Base-by-base conservation (phyloP, 208 protist genomes). In the Trypanosoma congolense region DNA sequence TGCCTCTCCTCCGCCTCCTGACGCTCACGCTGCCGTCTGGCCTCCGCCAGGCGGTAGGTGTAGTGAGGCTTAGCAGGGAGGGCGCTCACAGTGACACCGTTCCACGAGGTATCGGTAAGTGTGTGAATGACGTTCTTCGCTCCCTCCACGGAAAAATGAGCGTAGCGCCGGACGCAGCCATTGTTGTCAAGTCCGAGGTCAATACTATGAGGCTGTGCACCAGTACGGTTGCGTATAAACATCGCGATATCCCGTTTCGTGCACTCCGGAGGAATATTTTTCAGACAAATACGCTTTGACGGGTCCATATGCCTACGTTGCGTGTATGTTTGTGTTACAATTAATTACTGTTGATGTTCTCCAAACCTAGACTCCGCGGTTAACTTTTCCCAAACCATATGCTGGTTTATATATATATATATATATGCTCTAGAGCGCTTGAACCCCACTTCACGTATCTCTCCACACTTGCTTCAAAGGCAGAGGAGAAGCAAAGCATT, bases 171-270 rank as follows among this genome's bases (percentile, higher is more conserved):
- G 21, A 69, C 56, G 28, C 61, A 52, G 3, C 83, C 80, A 5
- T 80, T 71, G 4, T 47, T 51, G 57, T 77, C 73, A 31, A 90
- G 62, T 33, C 83, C 87, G 4, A 94, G 68, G 53, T 94, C 87
- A 48, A 94, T 94, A 54, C 82, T 90, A 61, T 91, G 83, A 10
- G 82, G 73, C 22, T 85, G 77, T 2, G 77, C 76, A 5, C 87
- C 81, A 2, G 83, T 91, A 48, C 87, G 77, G 46, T 70, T 88
- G 52, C 80, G 74, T 14, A 94, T 58, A 46, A 94, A 74, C 40
- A 91, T 80, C 5, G 83, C 83, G 38, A 94, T 80, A 26, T 94
- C 83, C 19, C 80, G 75, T 64, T 94, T 94, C 8, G 87, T 91
- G 55, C 72, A 82, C 6, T 76, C 68, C 18, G 75, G 70, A 3